Conservation (phyloP, 2,329 filamentous ascomycete species). For the Neospermospora avenae region DNA sequence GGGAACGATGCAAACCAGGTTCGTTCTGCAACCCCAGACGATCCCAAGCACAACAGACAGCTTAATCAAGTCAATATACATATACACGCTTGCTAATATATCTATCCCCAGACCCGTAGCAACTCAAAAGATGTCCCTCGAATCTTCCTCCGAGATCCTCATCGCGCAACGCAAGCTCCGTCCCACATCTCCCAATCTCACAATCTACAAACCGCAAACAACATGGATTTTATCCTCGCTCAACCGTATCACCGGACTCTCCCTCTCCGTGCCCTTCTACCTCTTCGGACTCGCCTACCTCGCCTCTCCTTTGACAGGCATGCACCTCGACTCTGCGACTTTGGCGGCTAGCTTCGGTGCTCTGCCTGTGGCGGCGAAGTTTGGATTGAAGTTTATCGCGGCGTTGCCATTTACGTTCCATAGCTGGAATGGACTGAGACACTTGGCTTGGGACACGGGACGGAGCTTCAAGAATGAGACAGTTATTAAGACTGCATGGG, state of each 20-base stretch:
- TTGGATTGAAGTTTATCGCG: conserved; percentile 54
- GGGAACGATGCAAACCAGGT: conserved; percentile 47
- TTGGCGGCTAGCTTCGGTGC: conserved; percentile 62
- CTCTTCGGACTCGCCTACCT: conserved; percentile 66
- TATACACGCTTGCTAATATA: not conserved
- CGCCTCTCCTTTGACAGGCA: conserved; percentile 60
- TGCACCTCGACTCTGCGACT: conserved; percentile 62
- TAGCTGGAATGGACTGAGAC: conserved; percentile 64
- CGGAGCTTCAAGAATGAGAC: conserved; percentile 59
- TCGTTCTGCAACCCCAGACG: conserved; percentile 18
- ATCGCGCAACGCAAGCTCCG: conserved; percentile 64
- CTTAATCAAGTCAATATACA: not conserved
- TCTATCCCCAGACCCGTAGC: conserved; percentile 42
- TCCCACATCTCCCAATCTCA: conserved; percentile 65
- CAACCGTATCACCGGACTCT: conserved; percentile 63
- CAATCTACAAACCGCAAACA: conserved; percentile 69
- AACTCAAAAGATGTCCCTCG: conserved; percentile 43
- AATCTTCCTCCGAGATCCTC: conserved; percentile 54
- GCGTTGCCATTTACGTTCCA: conserved; percentile 69
- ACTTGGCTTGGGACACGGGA: conserved; percentile 68
- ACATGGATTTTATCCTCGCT: conserved; percentile 60
- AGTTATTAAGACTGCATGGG: conserved; percentile 64
- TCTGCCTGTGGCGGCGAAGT: conserved; percentile 56
- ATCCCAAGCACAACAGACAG: not conserved
- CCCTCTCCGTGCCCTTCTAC: conserved; percentile 62